phyloP scores from a whole-genome alignment of 2,329 filamentous ascomycete genomes.

The Aspergillus novoparasiticus region DNA sequence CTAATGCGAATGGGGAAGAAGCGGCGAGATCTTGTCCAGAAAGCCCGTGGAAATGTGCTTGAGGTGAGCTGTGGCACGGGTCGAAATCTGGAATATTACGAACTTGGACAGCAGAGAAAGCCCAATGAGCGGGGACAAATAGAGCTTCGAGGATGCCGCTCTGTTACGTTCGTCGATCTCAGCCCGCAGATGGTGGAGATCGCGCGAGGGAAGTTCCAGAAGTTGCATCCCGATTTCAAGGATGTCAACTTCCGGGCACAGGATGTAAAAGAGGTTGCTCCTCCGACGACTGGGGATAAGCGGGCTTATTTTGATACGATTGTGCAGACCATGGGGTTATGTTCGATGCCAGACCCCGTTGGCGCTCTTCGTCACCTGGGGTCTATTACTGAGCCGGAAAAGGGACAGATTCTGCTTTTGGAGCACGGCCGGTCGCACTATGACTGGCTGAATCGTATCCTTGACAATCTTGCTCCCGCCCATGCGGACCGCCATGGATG shows the following conservation, averaged over 20 bases:
- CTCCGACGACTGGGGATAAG: conserved; percentile 9
- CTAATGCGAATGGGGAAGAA: conserved; percentile 45
- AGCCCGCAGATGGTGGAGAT: conserved; percentile 52
- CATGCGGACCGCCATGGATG: conserved; percentile 55
- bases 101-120: conserved; percentile 39
- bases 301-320: conserved; percentile 47
- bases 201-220: conserved; percentile 46
- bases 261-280: conserved; percentile 37
- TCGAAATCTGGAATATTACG: conserved; percentile 50
- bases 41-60: conserved; percentile 50
- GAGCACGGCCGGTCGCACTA: conserved; percentile 54
- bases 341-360: conserved; percentile 49
- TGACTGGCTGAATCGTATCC: conserved; percentile 49
- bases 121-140: conserved; percentile 34
- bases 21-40: conserved; percentile 44
- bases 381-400: conserved; percentile 40
- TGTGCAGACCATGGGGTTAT: conserved; percentile 55
- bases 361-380: conserved; percentile 45
- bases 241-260: conserved; percentile 38
- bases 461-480: conserved; percentile 50
- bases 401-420: conserved; percentile 49
- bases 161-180: conserved; percentile 51
- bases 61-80: conserved; percentile 56
- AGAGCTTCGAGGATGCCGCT: conserved; percentile 39
- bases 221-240: conserved; percentile 35